Conservation (phyloP, 2,329 filamentous ascomycete species). For the Stenocarpella maydis region DNA sequence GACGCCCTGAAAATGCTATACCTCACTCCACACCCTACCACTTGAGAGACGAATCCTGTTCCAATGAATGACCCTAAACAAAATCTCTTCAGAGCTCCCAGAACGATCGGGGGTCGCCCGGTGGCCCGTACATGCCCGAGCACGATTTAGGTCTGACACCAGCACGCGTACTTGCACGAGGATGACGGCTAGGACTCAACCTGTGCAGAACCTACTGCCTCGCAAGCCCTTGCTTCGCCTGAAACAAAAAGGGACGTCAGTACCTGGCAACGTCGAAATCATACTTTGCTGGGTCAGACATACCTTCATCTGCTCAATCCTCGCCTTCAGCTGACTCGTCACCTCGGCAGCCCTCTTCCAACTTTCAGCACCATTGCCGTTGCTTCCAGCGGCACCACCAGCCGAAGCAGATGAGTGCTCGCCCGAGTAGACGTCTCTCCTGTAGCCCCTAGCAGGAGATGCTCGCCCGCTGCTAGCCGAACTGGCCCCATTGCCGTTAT, state of each 20-base stretch:
- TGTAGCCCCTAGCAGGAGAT: constrained; percentile 66
- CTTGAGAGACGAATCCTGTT: constrained; percentile 4
- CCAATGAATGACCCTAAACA: constrained; percentile 5
- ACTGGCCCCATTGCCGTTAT: constrained; percentile 52
- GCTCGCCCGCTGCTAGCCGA: constrained; percentile 63
- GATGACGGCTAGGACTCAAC: constrained; percentile 31
- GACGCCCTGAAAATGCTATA: constrained; percentile 32
- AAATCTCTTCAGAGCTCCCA: constrained; percentile 23
- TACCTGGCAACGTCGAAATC: background rate
- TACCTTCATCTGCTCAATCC: constrained; percentile 98
- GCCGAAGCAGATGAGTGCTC: constrained; percentile 37
- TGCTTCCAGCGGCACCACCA: constrained; percentile 34
- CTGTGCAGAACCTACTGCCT: constrained; percentile 36
- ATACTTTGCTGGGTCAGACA: constrained; percentile 35
- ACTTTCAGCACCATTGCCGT: constrained; percentile 77
- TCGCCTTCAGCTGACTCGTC: constrained; percentile 94
- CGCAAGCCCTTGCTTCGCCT: constrained; percentile 37
- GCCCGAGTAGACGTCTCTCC: constrained; percentile 46
- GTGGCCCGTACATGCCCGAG: constrained; percentile 13
- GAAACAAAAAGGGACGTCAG: background rate
- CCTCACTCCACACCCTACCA: background rate
- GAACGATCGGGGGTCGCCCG: constrained; percentile 20
- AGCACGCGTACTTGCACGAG: constrained; percentile 5
- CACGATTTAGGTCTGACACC: constrained; percentile 12
- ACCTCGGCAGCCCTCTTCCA: constrained; percentile 98